Base-by-base conservation (phyloP, 768 basidiomycete genomes). In the Kwoniella dejecticola region DNA sequence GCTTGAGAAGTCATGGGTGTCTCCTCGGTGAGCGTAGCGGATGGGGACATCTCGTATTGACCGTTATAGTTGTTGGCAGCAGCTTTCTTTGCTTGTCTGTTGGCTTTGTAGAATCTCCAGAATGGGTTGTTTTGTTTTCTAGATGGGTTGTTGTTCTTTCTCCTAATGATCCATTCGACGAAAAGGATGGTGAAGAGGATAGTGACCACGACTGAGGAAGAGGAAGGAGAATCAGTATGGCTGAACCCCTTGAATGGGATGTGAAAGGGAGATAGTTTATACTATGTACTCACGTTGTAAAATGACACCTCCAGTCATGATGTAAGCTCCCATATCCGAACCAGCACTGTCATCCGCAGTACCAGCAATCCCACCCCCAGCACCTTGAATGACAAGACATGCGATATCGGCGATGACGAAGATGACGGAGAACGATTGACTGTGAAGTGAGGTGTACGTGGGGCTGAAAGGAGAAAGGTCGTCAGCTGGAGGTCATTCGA, bases 381-480 rank as follows among this genome's bases (percentile, higher is more conserved):
- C 76, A 27, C 83, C 87, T 77, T 89, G 88, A 1, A 88, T 75
- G n/a, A 85, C 76, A 26, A 89, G 81, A 10, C 87, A 83, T 31
- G 86, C 72, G 19, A 87, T 69, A 64, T 89, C 88, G 21, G 67
- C 69, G 19, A 41, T 62, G 55, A 78, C 69, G 62, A 80, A 79
- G 19, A 77, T 24, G 44, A 77, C 62, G 5, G 75, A 68, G 64
- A 78, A 70, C 1, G 63, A 66, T 31, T 53, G 49, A 11, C 63
- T 49, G 38, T 64, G 54, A 36, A 74, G 27, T n/a, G 62, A 64
- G 11, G 54, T 52, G 60, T 71, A 75, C 40, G 61, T 24, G 12
- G 42, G 40, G 27, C 62, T 66, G 52, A 17, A 17, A n/a, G 47
- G 10, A 23, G 26, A 38, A 33, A 13, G 11, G 6, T 33, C 30